phyloP scores from a whole-genome alignment of 768 basidiomycete species.

The Inosperma sp. region DNA sequence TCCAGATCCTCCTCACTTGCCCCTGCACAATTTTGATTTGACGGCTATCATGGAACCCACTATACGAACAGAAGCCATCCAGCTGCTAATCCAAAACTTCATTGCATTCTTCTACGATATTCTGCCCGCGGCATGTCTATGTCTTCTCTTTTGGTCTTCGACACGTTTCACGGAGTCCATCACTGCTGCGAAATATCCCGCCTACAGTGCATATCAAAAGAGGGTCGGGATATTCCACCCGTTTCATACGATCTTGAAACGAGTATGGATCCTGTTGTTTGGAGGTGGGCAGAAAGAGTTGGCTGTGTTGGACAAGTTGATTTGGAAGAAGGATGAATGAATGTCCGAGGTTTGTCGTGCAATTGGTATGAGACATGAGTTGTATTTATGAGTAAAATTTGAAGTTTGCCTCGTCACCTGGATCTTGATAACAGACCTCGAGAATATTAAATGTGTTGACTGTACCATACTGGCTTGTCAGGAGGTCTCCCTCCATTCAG shows the following conservation, averaged over 20 bases:
- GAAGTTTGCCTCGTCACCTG: too few relatives aligned
- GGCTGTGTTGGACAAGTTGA: not conserved
- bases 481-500: too few relatives aligned
- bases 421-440: too few relatives aligned
- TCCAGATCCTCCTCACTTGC: slow-evolving; percentile 30
- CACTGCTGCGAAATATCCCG: slow-evolving; percentile 67
- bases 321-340: not conserved
- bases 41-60: too few relatives aligned
- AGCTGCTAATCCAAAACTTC: slow-evolving; percentile 15
- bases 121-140: slow-evolving; percentile 37
- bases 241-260: not conserved
- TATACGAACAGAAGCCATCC: slow-evolving; percentile 13
- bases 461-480: too few relatives aligned
- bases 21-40: too few relatives aligned
- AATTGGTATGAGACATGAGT: too few relatives aligned
- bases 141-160: slow-evolving; percentile 69
- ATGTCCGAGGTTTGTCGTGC: too few relatives aligned
- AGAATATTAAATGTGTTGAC: too few relatives aligned
- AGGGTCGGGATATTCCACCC: slow-evolving; percentile 81
- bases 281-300: not conserved
- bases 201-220: slow-evolving; percentile 66
- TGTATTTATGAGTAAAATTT: too few relatives aligned
- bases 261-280: not conserved
- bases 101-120: slow-evolving; percentile 10
- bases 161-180: slow-evolving; percentile 81